These are phyloP conservation scores for Rhododendron ovatum DNA, from an alignment of 148 eudicot species.

Conservation along the genomic window DNA sequence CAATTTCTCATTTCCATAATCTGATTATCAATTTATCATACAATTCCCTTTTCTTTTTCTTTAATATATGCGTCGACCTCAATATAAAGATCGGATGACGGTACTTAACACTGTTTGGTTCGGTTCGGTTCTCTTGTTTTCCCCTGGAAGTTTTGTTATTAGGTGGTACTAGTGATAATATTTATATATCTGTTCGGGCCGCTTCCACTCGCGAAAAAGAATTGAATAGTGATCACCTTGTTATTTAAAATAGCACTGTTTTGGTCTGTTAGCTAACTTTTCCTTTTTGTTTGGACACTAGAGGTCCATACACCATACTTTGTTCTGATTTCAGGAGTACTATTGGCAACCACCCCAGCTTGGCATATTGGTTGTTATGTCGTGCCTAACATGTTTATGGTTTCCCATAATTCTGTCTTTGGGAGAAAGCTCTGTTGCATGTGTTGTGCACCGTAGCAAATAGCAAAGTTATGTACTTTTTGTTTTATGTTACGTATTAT, in stretches of 20 bases:
- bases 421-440: neutral
- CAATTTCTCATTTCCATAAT: neutral
- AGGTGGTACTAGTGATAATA: neutral
- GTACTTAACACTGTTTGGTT: neutral
- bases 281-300: neutral
- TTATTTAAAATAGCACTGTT: neutral
- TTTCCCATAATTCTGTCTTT: neutral
- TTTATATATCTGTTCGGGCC: neutral
- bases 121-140: neutral
- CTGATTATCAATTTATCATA: neutral
- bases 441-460: neutral
- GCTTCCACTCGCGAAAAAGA: neutral
- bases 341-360: neutral
- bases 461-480: too few relatives aligned
- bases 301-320: neutral
- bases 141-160: neutral
- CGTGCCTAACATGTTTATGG: neutral
- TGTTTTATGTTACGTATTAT: too few relatives aligned
- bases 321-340: neutral
- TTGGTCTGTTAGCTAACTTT: neutral
- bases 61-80: neutral
- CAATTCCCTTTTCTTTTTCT: too few relatives aligned
- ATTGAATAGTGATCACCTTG: neutral
- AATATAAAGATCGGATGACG: neutral
- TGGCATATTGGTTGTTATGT: neutral